Evolutionary conservation across 176 grass and related monocot species (phyloP).

Genomic region (Eleusine coracana): DNA sequence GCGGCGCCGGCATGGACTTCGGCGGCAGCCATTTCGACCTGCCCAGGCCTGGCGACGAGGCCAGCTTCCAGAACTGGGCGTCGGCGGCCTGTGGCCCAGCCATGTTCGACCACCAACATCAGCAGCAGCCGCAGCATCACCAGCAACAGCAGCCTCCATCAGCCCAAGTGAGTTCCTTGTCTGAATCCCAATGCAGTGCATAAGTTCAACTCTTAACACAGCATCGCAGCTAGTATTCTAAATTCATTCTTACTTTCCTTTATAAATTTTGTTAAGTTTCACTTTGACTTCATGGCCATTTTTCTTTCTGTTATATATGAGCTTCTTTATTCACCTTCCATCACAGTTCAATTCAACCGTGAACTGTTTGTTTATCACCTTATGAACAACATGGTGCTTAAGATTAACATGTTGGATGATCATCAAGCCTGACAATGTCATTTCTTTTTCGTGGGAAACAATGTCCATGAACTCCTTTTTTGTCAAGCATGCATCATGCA

Average conservation of each 20-base stretch:
- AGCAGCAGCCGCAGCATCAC: slow-evolving; percentile 29
- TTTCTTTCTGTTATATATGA: neutral
- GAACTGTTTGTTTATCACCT: neutral
- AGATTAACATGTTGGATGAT: neutral
- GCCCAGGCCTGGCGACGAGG: slow-evolving; percentile 59
- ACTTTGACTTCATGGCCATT: neutral
- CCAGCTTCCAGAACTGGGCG: slow-evolving; percentile 77
- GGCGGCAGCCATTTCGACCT: slow-evolving; percentile 50
- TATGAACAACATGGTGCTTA: neutral
- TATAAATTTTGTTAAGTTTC: neutral
- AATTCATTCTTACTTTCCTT: neutral
- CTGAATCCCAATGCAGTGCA: too few species aligned
- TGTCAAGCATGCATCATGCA: neutral
- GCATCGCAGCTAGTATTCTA: neutral
- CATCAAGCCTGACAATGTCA: neutral
- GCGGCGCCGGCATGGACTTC: slow-evolving; percentile 31
- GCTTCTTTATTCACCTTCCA: neutral
- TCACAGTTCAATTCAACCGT: neutral
- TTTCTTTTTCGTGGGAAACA: neutral
- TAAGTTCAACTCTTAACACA: neutral
- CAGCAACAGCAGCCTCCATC: slow-evolving; percentile 48
- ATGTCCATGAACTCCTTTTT: neutral
- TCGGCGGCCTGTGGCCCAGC: slow-evolving; percentile 44
- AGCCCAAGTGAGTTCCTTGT: slow-evolving; percentile 55
- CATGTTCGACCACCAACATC: slow-evolving; percentile 54